A percentile compares a stretch with the other conserved stretches of the same genome.
These are phyloP conservation scores for Xylaria digitata DNA, from an alignment of 2,329 filamentous ascomycete genomes.

Conservation along the genomic window DNA sequence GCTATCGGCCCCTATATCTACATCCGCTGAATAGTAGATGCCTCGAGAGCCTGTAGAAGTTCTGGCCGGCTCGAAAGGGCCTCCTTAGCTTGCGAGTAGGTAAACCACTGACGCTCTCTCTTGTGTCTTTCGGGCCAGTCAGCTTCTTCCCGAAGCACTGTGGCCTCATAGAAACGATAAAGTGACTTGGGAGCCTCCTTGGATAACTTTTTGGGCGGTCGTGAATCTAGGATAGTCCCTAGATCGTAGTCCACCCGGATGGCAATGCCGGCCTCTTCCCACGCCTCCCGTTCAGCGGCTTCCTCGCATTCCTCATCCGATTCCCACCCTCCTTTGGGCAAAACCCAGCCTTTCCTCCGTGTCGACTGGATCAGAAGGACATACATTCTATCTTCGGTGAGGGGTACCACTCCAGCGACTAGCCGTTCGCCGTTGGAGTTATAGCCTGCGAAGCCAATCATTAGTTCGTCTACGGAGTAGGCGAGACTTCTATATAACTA, in stretches of 20 bases:
- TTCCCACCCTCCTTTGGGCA: slow-evolving; percentile 98
- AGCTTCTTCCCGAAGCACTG: slow-evolving; percentile 84
- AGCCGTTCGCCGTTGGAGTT: slow-evolving; percentile 91
- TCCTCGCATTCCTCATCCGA: slow-evolving; percentile 88
- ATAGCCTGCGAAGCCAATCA: slow-evolving; percentile 74
- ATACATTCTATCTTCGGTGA: slow-evolving; percentile 85
- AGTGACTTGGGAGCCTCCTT: slow-evolving; percentile 70
- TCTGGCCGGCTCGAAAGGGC: slow-evolving; percentile 83
- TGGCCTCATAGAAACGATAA: slow-evolving; percentile 87
- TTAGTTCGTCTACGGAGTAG: slow-evolving; percentile 54
- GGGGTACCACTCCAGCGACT: slow-evolving; percentile 92
- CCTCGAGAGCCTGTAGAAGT: slow-evolving; percentile 85
- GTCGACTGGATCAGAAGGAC: slow-evolving; percentile 96
- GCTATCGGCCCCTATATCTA: slow-evolving; percentile 38
- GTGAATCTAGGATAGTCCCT: slow-evolving; percentile 85
- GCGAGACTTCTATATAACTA: slow-evolving; percentile 42
- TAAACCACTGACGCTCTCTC: slow-evolving; percentile 89
- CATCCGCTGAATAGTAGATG: slow-evolving; percentile 75
- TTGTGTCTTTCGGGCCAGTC: slow-evolving; percentile 97
- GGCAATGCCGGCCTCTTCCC: slow-evolving; percentile 96
- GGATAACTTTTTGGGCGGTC: slow-evolving; percentile 78
- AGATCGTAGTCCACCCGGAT: slow-evolving; percentile 87
- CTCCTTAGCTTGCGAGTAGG: slow-evolving; percentile 82
- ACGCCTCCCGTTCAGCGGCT: slow-evolving; percentile 90
- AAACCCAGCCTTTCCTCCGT: slow-evolving; percentile 90